Conservation (phyloP, 164 flowering plant species). For the Santalum album region DNA sequence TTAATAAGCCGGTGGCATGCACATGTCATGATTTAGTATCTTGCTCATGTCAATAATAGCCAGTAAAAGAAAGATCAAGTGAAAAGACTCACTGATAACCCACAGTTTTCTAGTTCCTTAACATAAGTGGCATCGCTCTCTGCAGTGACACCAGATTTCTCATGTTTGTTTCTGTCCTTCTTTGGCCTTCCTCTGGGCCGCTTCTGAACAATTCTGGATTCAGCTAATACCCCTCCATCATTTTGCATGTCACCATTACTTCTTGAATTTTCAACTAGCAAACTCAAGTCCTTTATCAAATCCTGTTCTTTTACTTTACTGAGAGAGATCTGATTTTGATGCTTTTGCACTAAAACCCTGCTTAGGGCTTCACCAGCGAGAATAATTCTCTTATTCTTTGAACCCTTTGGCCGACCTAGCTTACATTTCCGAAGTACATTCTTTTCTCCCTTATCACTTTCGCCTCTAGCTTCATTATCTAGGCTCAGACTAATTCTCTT, state of each 20-base stretch:
- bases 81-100: slow-evolving; percentile 19
- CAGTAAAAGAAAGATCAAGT: background rate
- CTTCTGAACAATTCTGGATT: slow-evolving; percentile 10
- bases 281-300: background rate
- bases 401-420: background rate
- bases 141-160: background rate
- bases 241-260: background rate
- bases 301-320: slow-evolving; percentile 6
- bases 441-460: background rate
- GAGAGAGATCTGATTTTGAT: slow-evolving; percentile 2
- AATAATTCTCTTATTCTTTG: slow-evolving; percentile 2
- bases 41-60: background rate
- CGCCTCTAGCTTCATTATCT: background rate
- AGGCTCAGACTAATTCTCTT: background rate
- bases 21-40: too few relatives aligned
- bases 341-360: slow-evolving; percentile 4
- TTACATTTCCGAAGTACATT: background rate
- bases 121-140: slow-evolving; percentile 1
- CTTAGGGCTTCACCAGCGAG: slow-evolving; percentile 5
- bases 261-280: background rate
- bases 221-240: background rate
- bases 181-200: slow-evolving; percentile 17
- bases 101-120: slow-evolving; percentile 6
- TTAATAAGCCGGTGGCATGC: too few relatives aligned
- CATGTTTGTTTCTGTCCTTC: slow-evolving; percentile 5